phyloP scores from a whole-genome alignment of 352 stramenopile genomes.

The Elongisporangium undulatum region DNA sequence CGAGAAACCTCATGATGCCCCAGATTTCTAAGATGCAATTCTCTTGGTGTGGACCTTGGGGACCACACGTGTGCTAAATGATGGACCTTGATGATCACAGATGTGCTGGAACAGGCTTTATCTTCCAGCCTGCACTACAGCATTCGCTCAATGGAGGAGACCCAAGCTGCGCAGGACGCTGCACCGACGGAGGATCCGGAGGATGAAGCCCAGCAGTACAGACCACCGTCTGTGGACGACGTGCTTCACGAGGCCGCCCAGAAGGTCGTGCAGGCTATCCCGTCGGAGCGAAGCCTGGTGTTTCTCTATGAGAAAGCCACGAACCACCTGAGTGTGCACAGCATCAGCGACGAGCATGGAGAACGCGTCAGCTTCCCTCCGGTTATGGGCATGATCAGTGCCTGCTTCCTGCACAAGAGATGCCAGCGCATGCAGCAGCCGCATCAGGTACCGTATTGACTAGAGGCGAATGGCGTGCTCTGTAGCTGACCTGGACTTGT shows the following conservation, averaged over 20 bases:
- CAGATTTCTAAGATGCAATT: too few relatives aligned
- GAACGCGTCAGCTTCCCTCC: conserved; percentile 33
- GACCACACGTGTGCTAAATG: too few relatives aligned
- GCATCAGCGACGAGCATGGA: not conserved
- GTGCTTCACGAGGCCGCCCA: conserved; percentile 32
- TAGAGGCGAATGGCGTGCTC: not conserved
- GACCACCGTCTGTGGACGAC: not conserved
- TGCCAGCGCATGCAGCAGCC: conserved; percentile 62
- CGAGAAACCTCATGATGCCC: too few relatives aligned
- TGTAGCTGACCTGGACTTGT: not conserved
- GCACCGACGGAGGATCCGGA: not conserved
- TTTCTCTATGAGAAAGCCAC: conserved; percentile 51
- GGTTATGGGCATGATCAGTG: conserved; percentile 52
- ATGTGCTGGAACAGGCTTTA: too few relatives aligned
- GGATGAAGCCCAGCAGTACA: not conserved
- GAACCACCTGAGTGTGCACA: conserved; percentile 35
- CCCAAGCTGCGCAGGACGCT: too few relatives aligned
- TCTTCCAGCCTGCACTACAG: too few relatives aligned
- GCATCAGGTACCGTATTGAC: conserved; percentile 17
- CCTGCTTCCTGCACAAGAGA: conserved; percentile 46
- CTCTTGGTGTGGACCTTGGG: too few relatives aligned
- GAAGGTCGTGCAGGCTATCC: conserved; percentile 33
- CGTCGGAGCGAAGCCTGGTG: conserved; percentile 39
- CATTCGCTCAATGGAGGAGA: too few relatives aligned
- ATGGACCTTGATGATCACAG: too few relatives aligned